phyloP scores from a whole-genome alignment of 1,284 basidiomycete species.

The Peniophora sp. region DNA sequence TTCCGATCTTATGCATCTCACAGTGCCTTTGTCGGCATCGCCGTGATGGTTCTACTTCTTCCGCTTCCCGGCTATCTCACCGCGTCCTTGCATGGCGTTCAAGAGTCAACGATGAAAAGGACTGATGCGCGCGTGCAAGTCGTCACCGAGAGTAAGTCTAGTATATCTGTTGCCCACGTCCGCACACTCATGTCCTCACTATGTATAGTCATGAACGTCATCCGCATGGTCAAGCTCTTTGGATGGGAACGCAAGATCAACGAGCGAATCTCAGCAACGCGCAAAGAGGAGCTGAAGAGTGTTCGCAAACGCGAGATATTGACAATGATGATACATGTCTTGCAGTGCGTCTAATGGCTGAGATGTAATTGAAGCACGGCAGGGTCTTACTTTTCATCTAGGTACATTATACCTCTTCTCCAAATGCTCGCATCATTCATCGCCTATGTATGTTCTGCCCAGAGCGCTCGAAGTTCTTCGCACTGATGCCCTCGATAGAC shows the following conservation, averaged over 20 bases:
- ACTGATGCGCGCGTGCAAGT: constrained; percentile 44
- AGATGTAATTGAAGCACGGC: constrained; percentile 2
- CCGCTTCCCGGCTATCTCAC: constrained; percentile 39
- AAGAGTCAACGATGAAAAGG: constrained; percentile 23
- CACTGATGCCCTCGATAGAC: constrained; percentile 20
- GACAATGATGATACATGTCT: constrained; percentile 26
- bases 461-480: too few species aligned
- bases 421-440: constrained; percentile 61
- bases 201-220: constrained; percentile 26
- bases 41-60: constrained; percentile 39
- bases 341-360: constrained; percentile 8
- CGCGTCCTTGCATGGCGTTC: constrained; percentile 20
- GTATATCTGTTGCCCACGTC: not conserved
- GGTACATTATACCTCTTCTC: constrained; percentile 53
- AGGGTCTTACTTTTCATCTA: constrained; percentile 17
- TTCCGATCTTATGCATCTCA: constrained; percentile 1
- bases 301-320: constrained; percentile 35
- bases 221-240: constrained; percentile 54
- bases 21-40: constrained; percentile 44
- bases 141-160: constrained; percentile 38
- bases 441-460: constrained; percentile 38
- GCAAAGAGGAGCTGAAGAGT: constrained; percentile 47
- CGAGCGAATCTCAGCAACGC: constrained; percentile 34
- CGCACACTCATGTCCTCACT: not conserved
- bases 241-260: constrained; percentile 46